phyloP scores from a whole-genome alignment of 345 rosid genomes.

The Melastoma malabathricum region DNA sequence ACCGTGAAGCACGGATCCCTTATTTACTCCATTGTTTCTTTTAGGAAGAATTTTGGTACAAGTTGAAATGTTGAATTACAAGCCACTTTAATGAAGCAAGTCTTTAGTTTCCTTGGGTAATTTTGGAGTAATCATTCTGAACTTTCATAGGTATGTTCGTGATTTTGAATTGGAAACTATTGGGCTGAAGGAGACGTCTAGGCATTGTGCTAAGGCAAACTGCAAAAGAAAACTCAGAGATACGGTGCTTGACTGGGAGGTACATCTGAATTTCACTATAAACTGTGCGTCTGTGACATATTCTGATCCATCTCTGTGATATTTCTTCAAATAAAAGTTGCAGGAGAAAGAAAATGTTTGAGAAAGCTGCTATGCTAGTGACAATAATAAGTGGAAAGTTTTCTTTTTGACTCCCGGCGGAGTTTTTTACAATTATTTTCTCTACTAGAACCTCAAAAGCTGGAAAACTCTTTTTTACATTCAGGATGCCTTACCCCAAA shows the following conservation, averaged over 20 bases:
- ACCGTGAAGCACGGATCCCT: too few species aligned
- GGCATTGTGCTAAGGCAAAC: constrained; percentile 51
- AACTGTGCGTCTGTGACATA: background rate
- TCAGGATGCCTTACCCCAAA: constrained; percentile 82
- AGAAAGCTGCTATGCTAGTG: too few species aligned
- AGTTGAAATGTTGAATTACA: too few species aligned
- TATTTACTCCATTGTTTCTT: too few species aligned
- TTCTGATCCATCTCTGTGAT: background rate
- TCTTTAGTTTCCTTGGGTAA: too few species aligned
- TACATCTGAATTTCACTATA: constrained; percentile 10
- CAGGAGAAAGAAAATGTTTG: too few species aligned
- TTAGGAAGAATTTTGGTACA: too few species aligned
- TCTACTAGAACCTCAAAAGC: background rate
- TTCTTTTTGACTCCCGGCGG: too few species aligned
- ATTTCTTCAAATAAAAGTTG: background rate
- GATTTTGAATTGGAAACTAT: constrained; percentile 95
- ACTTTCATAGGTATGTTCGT: constrained; percentile 58
- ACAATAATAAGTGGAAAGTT: too few species aligned
- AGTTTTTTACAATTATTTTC: background rate
- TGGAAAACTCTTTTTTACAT: constrained; percentile 3
- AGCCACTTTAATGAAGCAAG: too few species aligned
- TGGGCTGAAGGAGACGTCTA: constrained; percentile 85
- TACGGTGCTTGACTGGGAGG: constrained; percentile 99
- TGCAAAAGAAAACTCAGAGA: constrained; percentile 85
- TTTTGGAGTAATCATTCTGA: too few species aligned